Conservation (phyloP, 228 moss, liverwort and hornwort genomes). For the Sphagnum fallax region DNA sequence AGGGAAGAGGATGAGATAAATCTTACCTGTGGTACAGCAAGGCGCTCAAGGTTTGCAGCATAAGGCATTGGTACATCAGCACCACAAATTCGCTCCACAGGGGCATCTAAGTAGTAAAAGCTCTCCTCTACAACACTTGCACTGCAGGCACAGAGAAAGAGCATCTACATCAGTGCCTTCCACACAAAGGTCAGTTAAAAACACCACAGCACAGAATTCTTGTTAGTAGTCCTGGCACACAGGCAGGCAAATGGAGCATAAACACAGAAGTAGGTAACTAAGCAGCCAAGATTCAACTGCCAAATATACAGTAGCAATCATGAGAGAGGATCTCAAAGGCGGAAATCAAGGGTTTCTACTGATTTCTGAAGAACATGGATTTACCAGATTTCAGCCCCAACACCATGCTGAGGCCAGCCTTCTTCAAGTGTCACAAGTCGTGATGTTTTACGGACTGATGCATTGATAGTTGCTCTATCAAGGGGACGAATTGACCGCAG, state of each 20-base stretch:
- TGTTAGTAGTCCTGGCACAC: no score
- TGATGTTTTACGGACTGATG: conserved; percentile 88
- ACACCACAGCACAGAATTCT: no score
- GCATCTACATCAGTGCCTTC: no score
- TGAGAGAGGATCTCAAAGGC: no score
- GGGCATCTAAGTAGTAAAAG: conserved; percentile 92
- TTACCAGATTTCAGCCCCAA: conserved; percentile 92
- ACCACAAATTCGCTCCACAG: conserved; percentile 85
- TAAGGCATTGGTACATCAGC: conserved; percentile 99
- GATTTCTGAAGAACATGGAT: no score
- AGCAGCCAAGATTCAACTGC: no score
- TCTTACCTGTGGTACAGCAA: conserved; percentile 84
- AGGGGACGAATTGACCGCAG: conserved; percentile 87
- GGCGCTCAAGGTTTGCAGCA: conserved; percentile 91
- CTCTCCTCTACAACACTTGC: conserved; percentile 91
- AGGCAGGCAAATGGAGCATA: no score
- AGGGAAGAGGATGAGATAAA: background rate
- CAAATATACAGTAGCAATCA: no score
- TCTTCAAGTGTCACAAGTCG: conserved; percentile 96
- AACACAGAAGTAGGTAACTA: no score
- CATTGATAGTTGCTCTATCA: conserved; percentile 85
- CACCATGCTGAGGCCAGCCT: conserved; percentile 99
- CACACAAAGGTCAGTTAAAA: no score
- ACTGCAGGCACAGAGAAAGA: conserved; percentile 22
- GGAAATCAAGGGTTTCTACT: no score